Evolutionary conservation across 1,284 basidiomycete genomes (phyloP), one percentile per base, ranked within the genome.

Genomic region (Pseudozyma tsukubaensis): DNA sequence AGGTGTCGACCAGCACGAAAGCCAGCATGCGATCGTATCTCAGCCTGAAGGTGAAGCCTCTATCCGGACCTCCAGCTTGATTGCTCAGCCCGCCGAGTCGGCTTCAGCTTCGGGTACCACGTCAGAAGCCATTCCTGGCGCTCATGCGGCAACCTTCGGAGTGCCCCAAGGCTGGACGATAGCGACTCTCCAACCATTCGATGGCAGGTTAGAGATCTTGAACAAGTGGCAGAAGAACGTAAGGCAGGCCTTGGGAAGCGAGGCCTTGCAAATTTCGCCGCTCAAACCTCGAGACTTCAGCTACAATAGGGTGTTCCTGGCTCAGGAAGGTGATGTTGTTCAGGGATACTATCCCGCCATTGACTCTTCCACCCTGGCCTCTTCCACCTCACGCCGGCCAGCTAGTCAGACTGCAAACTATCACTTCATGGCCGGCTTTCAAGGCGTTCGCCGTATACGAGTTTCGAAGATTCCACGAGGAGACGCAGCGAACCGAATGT

Each of bases 281-380:
- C 16, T 39, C 19, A 24, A 47, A 14, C 3, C n/a, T 1, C 4
- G 21, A 13, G 1, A n/a, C 34, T 9, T n/a, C 4, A 29, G 9
- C 8, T 18, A 10, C 21, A 14, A 48, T n/a, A 43, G 44, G 9
- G 55, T 57, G 11, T 34, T 57, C 12, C 16, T 49, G 21, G 55
- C 55, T 50, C 37, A 57, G 24, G 45, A 49, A 16, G 47, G 48
- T 1, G 24, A 57, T 21, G 32, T 29, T 1, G 55, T 57, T 7
- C 3, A 29, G 29, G 47, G 47, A n/a, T 57, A 42, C n/a, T 18
- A 57, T 21, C 55, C 54, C 7, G 14, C 14, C 1, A 37, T 12
- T 10, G 11, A 34, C 12, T 1, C 36, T 1, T 29, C 24, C 24
- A 29, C 6, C 1, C 47, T 12, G n/a, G 11, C 19, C 12, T 1